Evolutionary conservation across 257 asterid genomes (phyloP), one percentile per base, ranked within the genome.

Genomic region (Vinca minor): DNA sequence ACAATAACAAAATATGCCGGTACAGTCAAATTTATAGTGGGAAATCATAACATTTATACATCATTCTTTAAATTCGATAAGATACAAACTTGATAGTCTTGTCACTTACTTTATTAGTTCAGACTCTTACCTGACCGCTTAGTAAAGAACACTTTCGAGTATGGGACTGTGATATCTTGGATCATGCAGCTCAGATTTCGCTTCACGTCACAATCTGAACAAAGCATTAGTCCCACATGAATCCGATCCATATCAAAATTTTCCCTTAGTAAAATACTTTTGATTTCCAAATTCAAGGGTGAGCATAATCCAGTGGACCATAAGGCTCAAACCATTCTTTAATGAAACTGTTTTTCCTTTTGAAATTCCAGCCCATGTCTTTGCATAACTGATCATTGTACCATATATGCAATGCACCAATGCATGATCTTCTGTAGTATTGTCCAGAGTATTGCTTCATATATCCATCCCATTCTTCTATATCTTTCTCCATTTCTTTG

Each of bases 71-170:
- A n/a, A n/a, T n/a, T n/a, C n/a, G n/a, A n/a, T n/a, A n/a, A n/a
- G n/a, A n/a, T n/a, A n/a, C n/a, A n/a, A n/a, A n/a, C n/a, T n/a
- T n/a, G n/a, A n/a, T n/a, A n/a, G n/a, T 25, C 29, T 17, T 62
- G 28, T 35, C 15, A 1, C 21, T 52, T 50, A 3, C 4, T 34
- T 15, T 18, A 9, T 36, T 17, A 17, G 36, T 8, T 8, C n/a
- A 28, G 25, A 32, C 4, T 54, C 17, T 46, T 89, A 52, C 81
- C 89, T 59, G 85, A 85, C 38, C 80, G 88, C 31, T 77, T 89
- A 56, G 89, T 85, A 67, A 95, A 92, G 80, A 73, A 41, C 29
- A n/a, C n/a, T n/a, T n/a, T n/a, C n/a, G n/a, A n/a, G n/a, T n/a
- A n/a, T n/a, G n/a, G n/a, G n/a, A n/a, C n/a, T n/a, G n/a, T n/a